Percentiles rank a stretch among this genome's conserved stretches.
Conservation (phyloP, 768 basidiomycete genomes). For the Pisolithus tinctorius region DNA sequence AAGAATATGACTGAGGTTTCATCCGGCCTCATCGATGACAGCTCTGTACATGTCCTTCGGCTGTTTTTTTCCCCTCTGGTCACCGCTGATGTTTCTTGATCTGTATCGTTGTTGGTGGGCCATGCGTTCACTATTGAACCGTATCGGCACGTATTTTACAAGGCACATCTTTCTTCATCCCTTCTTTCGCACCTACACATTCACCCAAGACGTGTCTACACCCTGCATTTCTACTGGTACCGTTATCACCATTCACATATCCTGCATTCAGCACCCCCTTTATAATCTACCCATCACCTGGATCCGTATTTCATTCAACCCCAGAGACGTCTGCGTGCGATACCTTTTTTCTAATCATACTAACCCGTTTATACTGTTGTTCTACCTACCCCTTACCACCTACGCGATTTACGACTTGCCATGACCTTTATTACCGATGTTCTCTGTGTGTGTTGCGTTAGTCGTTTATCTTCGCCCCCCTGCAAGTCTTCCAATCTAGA, state of each 20-base stretch:
- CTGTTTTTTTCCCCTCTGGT: background rate
- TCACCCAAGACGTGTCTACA: background rate
- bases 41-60: slow-evolving; percentile 7
- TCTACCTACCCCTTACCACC: slow-evolving; percentile 3
- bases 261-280: background rate
- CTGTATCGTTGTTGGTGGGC: background rate
- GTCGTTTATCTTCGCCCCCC: too few relatives aligned
- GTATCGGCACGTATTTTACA: slow-evolving; percentile 21
- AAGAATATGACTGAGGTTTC: slow-evolving; percentile 32
- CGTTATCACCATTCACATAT: background rate
- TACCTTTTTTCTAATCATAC: slow-evolving; percentile 10
- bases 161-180: background rate
- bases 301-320: background rate
- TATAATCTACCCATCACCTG: background rate
- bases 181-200: slow-evolving; percentile 3
- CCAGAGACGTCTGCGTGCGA: slow-evolving; percentile 2
- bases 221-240: background rate
- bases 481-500: too few relatives aligned
- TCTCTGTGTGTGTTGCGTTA: too few relatives aligned
- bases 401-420: background rate
- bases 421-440: background rate
- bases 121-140: slow-evolving; percentile 12
- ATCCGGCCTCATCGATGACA: slow-evolving; percentile 9
- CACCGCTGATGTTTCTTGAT: slow-evolving; percentile 7
- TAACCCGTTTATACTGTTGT: slow-evolving; percentile 5